Evolutionary conservation across 2,329 filamentous ascomycete species (phyloP), one percentile per base, ranked within the genome.

Genomic region (Macrophomina phaseolina): DNA sequence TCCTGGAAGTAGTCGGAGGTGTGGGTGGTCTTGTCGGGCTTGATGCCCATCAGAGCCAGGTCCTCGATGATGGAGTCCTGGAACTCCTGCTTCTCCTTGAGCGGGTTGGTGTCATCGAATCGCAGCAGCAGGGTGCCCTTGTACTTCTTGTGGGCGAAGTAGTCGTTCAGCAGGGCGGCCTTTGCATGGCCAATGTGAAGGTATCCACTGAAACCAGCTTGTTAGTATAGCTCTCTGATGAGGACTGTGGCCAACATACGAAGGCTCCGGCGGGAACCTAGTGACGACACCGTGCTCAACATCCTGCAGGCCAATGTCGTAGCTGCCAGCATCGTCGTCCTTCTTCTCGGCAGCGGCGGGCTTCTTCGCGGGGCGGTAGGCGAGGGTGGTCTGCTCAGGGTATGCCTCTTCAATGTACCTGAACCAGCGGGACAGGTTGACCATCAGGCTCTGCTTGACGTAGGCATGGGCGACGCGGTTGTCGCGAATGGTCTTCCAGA

Each of bases 101-200:
- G 90, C 7, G 95, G 95, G 81, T 99, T 99, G 66, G 95, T 99
- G 76, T 99, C 95, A 77, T 99, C 95, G 75, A 99, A 95, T 68
- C 95, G 91, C 60, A 98, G 87, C 68, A 96, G 89, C 73, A 99
- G 85, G 74, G 91, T 96, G 74, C 95, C 95, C 68, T 94, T 90
- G 84, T 97, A 97, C 73, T 93, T 91, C 78, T 93, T 90, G 79
- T 97, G 93, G 52, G 93, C 94, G 73, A 98, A 98, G 85, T 97
- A 98, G 79, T 98, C 94, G 82, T 95, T 97, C 67, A 98, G 88
- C 65, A 97, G 85, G 5, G 93, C 93, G 36, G 93, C 93, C 82
- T 98, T 98, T 72, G 93, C 93, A 82, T 98, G 94, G 64, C 94
- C 94, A 70, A 97, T 97, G 81, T 97, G 94, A 52, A 97, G 88